Conservation (phyloP, 192 early-diverging fungal species). For the Phlyctochytrium planicorne region DNA sequence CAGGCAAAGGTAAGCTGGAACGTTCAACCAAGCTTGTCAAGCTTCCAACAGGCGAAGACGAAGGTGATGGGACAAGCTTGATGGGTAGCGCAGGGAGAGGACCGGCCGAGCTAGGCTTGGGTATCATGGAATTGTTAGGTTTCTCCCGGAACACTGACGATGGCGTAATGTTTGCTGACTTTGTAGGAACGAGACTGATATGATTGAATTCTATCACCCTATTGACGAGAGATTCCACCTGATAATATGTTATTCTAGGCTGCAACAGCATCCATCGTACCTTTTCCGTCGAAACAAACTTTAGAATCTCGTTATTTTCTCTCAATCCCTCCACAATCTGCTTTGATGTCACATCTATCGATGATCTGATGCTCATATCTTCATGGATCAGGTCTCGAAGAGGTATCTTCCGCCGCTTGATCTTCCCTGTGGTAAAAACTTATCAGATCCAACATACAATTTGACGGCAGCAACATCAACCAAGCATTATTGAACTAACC, state of each 20-base stretch:
- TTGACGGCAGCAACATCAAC: too few species aligned
- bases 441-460: too few species aligned
- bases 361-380: not conserved
- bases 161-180: not conserved
- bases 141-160: too few species aligned
- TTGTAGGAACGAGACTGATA: not conserved
- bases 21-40: not conserved
- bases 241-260: too few species aligned
- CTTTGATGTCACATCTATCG: not conserved
- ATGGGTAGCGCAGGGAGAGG: not conserved
- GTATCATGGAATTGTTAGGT: not conserved
- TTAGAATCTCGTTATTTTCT: slow-evolving; percentile 22
- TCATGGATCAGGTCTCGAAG: slow-evolving; percentile 15
- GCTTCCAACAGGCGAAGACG: not conserved
- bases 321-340: slow-evolving; percentile 21
- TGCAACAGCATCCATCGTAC: slow-evolving; percentile 14
- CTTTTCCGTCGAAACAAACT: slow-evolving; percentile 17
- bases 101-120: not conserved
- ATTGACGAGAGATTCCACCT: not conserved
- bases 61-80: not conserved
- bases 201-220: not conserved
- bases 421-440: slow-evolving; percentile 13
- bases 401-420: slow-evolving; percentile 30
- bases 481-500: not conserved
- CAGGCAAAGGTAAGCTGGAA: not conserved